Percentiles rank a stretch among this genome's conserved stretches.
Conservation (phyloP, 2,329 filamentous ascomycete species). For the Coniella lustricola region DNA sequence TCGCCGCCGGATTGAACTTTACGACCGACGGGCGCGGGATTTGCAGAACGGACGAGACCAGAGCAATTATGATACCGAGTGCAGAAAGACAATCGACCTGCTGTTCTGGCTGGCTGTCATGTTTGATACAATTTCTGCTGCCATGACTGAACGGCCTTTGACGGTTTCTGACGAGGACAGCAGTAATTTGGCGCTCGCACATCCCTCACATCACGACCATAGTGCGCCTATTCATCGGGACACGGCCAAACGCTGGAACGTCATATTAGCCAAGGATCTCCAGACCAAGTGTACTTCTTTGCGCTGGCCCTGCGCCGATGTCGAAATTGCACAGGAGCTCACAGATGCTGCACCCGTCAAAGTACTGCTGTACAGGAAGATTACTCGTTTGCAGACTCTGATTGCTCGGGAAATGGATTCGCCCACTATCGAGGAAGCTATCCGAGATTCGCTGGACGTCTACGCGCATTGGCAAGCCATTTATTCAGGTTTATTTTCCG, state of each 20-base stretch:
- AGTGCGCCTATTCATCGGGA: neutral
- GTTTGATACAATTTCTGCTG: constrained; percentile 21
- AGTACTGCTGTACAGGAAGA: constrained; percentile 49
- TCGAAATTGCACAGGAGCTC: constrained; percentile 41
- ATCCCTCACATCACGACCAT: constrained; percentile 11
- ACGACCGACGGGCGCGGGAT: constrained; percentile 1
- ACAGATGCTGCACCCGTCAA: constrained; percentile 50
- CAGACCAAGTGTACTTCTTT: constrained; percentile 15
- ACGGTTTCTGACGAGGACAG: constrained; percentile 34
- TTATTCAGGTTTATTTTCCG: constrained; percentile 45
- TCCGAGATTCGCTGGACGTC: constrained; percentile 40
- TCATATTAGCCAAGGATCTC: constrained; percentile 11
- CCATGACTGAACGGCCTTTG: constrained; percentile 37
- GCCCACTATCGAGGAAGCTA: constrained; percentile 33
- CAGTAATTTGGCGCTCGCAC: constrained; percentile 2
- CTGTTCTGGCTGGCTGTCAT: constrained; percentile 44
- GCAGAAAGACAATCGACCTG: constrained; percentile 40
- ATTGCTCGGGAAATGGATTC: constrained; percentile 27
- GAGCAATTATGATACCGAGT: constrained; percentile 16
- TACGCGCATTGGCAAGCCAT: constrained; percentile 48
- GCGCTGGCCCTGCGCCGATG: constrained; percentile 48
- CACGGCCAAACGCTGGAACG: constrained; percentile 8
- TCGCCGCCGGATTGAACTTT: constrained; percentile 8
- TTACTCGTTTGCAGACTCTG: constrained; percentile 43
- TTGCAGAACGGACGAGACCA: neutral